Percentiles rank a stretch among this genome's conserved stretches.
Evolutionary conservation across 1,139 yeast species (phyloP).

Genomic region (Blastobotrys aristatus): DNA sequence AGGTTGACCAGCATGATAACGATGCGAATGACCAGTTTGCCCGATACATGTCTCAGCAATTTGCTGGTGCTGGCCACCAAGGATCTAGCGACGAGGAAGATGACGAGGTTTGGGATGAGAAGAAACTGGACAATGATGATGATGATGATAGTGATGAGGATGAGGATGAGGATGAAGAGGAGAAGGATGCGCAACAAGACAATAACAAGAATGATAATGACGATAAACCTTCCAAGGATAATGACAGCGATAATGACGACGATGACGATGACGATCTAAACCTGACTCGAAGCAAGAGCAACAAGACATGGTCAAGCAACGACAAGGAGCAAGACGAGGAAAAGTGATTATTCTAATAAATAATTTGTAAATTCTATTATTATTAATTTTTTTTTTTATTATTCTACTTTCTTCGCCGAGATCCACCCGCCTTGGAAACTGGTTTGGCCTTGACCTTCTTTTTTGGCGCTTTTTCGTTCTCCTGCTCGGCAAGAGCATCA

Average conservation of each 20-base stretch:
- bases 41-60: conserved; percentile 78
- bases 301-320: conserved; percentile 30
- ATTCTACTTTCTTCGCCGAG: conserved; percentile 21
- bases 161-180: conserved; percentile 17
- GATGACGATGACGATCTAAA: conserved; percentile 27
- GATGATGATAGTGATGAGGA: conserved; percentile 18
- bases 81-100: conserved; percentile 45
- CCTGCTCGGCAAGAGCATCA: conserved; percentile 11
- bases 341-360: conserved; percentile 5
- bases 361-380: background rate
- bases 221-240: background rate
- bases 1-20: conserved; percentile 38
- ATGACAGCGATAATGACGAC: conserved; percentile 16
- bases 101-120: conserved; percentile 31
- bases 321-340: conserved; percentile 15
- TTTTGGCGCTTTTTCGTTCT: conserved; percentile 16
- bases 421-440: conserved; percentile 27
- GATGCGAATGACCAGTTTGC: conserved; percentile 49
- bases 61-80: conserved; percentile 35
- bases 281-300: conserved; percentile 36
- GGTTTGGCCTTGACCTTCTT: conserved; percentile 23
- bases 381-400: background rate
- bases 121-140: conserved; percentile 7
- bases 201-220: background rate
- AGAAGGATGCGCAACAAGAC: conserved; percentile 13